Evolutionary conservation across 2,329 filamentous ascomycete species (phyloP), one percentile per base, ranked within the genome.

Genomic region (Domatiomyces catenatus): DNA sequence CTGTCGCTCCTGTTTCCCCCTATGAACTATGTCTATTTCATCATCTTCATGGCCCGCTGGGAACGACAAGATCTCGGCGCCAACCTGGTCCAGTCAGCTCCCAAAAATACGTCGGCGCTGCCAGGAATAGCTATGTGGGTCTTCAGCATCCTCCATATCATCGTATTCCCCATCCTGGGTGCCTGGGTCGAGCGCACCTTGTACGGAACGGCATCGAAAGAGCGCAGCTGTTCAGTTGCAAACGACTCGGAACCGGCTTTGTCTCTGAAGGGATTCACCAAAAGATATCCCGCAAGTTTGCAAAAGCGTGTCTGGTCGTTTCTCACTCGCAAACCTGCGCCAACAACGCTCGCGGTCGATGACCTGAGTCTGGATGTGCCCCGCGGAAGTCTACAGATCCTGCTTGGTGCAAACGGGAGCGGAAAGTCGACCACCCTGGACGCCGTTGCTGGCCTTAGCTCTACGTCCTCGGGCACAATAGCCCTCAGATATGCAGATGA

Each of bases 401-500:
- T 95, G 0, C 75, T 95, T 0, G 89, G 89, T 39, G 86, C 88
- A 5, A 95, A 95, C 62, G 89, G 89, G 17, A 87, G 81, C 59
- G 89, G 89, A 36, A 95, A 95, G 65, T 88, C 82, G 49, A 94
- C 89, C 0, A 94, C 88, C 0, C 74, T 95, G 3, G 86, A 94
- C 61, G 83, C 84, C 5, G 89, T 95, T 56, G 84, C 87, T 8
- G 89, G 89, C 2, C 75, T 90, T 48, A 86, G 83, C 59, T 84
- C 78, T 44, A 74, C 90, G 19, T 87, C 85, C 0, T 79, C 76
- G 52, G 89, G 89, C 2, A 74, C 74, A 2, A 92, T 95, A 57
- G 78, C 77, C 20, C 81, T 94, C 45, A 83, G 92, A 57, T 86
- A 84, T 4, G 82, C 80, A 4, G 81, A 89, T 56, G 82, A 81